These are phyloP conservation scores for Lepidium africanum DNA, from an alignment of 345 rosid genomes.

Conservation along the genomic window DNA sequence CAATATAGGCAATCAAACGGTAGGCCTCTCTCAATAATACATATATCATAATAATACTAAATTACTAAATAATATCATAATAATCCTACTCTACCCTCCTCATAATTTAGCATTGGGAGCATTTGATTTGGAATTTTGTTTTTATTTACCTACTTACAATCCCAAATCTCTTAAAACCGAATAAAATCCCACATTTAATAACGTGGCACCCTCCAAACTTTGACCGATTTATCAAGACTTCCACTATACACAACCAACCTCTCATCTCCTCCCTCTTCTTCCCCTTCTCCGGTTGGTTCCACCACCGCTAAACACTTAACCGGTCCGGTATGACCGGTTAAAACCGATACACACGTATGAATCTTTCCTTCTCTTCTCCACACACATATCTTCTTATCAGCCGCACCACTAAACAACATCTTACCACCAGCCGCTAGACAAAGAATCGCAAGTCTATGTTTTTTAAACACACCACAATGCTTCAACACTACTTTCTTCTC, in stretches of 20 bases:
- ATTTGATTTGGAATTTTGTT: constrained; percentile 7
- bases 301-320: constrained; percentile 83
- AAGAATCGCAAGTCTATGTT: constrained; percentile 49
- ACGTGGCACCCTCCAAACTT: constrained; percentile 82
- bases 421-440: constrained; percentile 48
- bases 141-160: constrained; percentile 4
- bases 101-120: neutral
- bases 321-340: constrained; percentile 87
- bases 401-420: constrained; percentile 73
- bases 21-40: neutral
- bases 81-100: neutral
- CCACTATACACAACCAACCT: constrained; percentile 83
- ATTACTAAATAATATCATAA: neutral
- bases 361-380: constrained; percentile 65
- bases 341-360: constrained; percentile 61
- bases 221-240: constrained; percentile 86
- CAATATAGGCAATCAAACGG: neutral
- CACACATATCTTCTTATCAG: constrained; percentile 85
- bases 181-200: neutral
- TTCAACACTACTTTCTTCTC: constrained; percentile 37
- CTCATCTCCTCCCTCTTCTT: constrained; percentile 30
- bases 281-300: constrained; percentile 21
- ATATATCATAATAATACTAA: neutral
- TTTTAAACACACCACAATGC: constrained; percentile 57
- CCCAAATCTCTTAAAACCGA: neutral